Evolutionary conservation across 495 filamentous ascomycete species (phyloP), one percentile per base, ranked within the genome.

Genomic region (Penicillium diatomitis): DNA sequence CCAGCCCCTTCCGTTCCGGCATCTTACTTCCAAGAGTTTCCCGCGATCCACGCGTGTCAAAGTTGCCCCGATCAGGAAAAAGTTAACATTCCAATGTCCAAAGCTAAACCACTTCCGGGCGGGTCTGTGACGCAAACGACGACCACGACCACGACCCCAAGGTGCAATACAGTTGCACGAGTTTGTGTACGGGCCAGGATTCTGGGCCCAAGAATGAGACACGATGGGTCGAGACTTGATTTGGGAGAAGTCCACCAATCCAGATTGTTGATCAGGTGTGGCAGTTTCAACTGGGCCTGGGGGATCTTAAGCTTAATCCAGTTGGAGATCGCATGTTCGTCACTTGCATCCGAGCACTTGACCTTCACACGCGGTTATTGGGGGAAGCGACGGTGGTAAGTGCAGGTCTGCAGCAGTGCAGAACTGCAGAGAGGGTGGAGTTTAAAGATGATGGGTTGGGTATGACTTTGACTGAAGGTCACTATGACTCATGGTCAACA

Each of bases 81-180:
- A 47, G 20, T 20, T 47, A 54, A 52, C 56, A 63, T 64, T 65
- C 58, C 61, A 59, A 52, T 49, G 55, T 47, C 51, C 35, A 38
- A 46, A 41, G 55, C 62, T 64, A 66, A 56, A 58, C 63, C 57
- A 52, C 48, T 61, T 62, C 58, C 61, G 65, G 63, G 47, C 50
- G 33, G 5, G 32, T 38, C 48, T 44, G 54, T 64, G 62, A 68
- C 61, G 63, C 63, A 66, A 68, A 68, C 65, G 60, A 54, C 33
- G 60, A 54, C 33, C 38, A 6, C 30, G 44, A 6, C 20, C 20
- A 20, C 20, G 20, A 20, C 20, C 20, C 20, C 20, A 20, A 20
- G 20, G 20, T 20, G 20, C 20, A 20, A 20, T 20, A 20, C 35
- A 6, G 43, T 27, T 20, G 32, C 34, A 49, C 34, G 36, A 30